A percentile compares a stretch with the other conserved stretches of the same genome.
Evolutionary conservation across 1,139 yeast genomes (phyloP).

Genomic region (Hanseniaspora gamundiae): DNA sequence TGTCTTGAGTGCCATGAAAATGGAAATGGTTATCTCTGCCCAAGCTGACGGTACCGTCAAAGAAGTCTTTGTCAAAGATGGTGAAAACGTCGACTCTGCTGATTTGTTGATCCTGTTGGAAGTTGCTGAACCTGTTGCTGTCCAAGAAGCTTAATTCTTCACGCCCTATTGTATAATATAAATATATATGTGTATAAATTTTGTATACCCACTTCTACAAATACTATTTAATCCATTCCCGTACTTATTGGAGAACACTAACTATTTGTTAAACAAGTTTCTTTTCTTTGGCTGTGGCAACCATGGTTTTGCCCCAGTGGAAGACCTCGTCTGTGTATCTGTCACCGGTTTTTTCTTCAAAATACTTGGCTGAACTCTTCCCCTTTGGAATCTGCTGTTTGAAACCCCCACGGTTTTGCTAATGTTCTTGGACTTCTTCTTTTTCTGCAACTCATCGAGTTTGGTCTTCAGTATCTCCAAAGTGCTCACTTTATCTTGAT

Average conservation of each 20-base stretch:
- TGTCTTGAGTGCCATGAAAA: constrained; percentile 96
- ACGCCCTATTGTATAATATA: neutral
- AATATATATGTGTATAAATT: too few species aligned
- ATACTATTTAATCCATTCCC: too few species aligned
- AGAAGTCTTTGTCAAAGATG: constrained; percentile 67
- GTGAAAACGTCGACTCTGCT: constrained; percentile 90
- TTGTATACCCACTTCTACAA: too few species aligned
- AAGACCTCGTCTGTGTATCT: too few species aligned
- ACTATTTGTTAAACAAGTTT: neutral
- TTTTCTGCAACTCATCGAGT: neutral
- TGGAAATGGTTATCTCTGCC: constrained; percentile 98
- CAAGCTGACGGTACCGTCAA: constrained; percentile 78
- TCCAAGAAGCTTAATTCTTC: too few species aligned
- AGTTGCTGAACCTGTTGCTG: constrained; percentile 1
- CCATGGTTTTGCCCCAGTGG: neutral
- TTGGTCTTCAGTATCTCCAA: neutral
- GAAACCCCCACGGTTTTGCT: neutral
- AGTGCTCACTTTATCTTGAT: neutral
- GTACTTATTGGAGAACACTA: too few species aligned
- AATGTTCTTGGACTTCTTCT: neutral
- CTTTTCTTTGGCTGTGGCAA: neutral
- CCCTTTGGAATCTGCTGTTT: neutral
- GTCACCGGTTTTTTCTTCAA: neutral
- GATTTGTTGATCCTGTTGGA: constrained; percentile 45
- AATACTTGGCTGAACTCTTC: neutral